phyloP scores from a whole-genome alignment of 169 alveolate species.

The Cryptosporidium viatorum region DNA sequence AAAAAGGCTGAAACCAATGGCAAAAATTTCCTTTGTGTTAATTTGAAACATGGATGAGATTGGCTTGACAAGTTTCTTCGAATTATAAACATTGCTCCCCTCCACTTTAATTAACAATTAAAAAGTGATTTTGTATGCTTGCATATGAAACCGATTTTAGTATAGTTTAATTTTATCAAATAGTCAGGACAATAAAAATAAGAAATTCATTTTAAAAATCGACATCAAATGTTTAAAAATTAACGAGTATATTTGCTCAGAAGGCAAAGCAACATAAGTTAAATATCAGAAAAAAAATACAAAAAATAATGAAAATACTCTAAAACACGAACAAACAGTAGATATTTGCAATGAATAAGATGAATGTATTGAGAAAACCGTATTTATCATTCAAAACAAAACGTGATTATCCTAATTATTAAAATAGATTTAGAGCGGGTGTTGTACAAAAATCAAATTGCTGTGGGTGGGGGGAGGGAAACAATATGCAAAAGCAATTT shows the following conservation, averaged over 20 bases:
- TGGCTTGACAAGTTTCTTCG: neutral
- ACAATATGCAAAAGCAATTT: neutral
- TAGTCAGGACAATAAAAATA: too few species aligned
- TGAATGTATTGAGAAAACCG: neutral
- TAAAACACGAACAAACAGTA: too few species aligned
- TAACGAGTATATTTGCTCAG: neutral
- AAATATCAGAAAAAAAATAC: too few species aligned
- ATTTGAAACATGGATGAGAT: neutral
- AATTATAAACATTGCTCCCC: neutral
- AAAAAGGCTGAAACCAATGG: neutral
- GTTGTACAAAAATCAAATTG: neutral
- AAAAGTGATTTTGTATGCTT: neutral
- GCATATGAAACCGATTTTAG: too few species aligned
- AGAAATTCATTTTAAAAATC: too few species aligned
- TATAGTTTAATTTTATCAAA: too few species aligned
- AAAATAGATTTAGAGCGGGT: constrained; percentile 42
- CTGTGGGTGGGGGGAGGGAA: constrained; percentile 47
- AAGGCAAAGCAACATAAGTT: neutral
- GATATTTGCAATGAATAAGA: neutral
- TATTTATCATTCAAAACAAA: too few species aligned
- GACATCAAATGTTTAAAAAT: neutral
- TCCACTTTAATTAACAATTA: too few species aligned
- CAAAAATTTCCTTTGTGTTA: neutral
- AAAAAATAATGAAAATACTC: neutral
- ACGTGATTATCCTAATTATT: too few species aligned